Percentiles rank a stretch among this genome's conserved stretches.
These are phyloP conservation scores for Apium graveolens DNA, from an alignment of 129 eudicot species.

Conservation along the genomic window DNA sequence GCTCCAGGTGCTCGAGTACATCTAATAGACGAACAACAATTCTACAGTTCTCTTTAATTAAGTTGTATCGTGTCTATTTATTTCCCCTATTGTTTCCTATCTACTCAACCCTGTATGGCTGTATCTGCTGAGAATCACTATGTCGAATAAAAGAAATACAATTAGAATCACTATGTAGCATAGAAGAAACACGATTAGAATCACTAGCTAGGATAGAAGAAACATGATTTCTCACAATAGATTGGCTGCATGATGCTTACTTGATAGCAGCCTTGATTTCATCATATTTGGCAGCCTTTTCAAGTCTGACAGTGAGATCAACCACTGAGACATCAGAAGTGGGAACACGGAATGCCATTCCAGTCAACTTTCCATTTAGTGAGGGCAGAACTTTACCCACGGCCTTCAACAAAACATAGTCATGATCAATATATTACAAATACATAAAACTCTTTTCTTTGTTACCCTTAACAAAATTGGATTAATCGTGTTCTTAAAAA, in stretches of 20 bases:
- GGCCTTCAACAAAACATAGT: conserved; percentile 14
- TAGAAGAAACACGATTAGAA: background rate
- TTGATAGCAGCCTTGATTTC: conserved; percentile 36
- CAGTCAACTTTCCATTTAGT: conserved; percentile 31
- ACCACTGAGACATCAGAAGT: conserved; percentile 36
- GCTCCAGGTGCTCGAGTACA: background rate
- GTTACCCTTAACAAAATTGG: background rate
- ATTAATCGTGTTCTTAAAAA: background rate
- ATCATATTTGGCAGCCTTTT: conserved; percentile 28
- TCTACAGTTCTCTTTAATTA: background rate
- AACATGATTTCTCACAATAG: background rate
- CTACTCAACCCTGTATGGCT: background rate
- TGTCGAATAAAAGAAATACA: background rate
- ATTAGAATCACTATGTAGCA: background rate
- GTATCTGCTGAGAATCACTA: background rate
- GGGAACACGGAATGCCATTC: conserved; percentile 37
- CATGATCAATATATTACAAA: background rate
- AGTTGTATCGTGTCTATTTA: background rate
- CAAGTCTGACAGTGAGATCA: conserved; percentile 32
- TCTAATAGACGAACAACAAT: background rate
- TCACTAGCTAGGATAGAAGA: background rate
- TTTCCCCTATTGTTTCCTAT: background rate
- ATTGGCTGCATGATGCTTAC: conserved; percentile 7
- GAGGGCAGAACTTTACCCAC: conserved; percentile 38
- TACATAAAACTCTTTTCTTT: background rate